phyloP scores from a whole-genome alignment of 352 stramenopile genomes.

The Phytopythium montanum region DNA sequence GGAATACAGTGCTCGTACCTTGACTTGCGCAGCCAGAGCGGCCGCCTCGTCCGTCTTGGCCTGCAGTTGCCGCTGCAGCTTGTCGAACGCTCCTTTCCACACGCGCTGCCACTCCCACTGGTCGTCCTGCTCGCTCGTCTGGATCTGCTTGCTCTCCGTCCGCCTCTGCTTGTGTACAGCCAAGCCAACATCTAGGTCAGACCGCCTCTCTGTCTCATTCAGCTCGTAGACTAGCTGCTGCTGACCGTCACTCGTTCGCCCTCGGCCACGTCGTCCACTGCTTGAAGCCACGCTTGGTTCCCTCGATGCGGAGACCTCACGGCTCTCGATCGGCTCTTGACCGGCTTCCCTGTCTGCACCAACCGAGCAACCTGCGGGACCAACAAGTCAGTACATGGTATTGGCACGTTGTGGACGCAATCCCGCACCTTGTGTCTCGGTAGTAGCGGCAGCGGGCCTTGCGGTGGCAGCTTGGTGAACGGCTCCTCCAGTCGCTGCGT shows the following conservation, averaged over 20 bases:
- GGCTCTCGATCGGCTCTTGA: not conserved
- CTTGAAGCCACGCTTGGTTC: not conserved
- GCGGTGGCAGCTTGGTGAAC: constrained; percentile 61
- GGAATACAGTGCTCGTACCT: constrained; percentile 12
- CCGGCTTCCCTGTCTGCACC: not conserved
- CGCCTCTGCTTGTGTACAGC: constrained; percentile 16
- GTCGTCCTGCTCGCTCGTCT: constrained; percentile 57
- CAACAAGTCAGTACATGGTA: no score
- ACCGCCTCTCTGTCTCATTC: not conserved
- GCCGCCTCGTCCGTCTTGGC: constrained; percentile 26
- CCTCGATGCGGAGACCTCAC: not conserved
- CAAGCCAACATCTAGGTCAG: not conserved
- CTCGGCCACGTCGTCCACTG: not conserved
- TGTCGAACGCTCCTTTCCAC: constrained; percentile 71
- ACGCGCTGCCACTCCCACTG: constrained; percentile 69
- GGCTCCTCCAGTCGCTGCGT: constrained; percentile 42
- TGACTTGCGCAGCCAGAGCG: constrained; percentile 36
- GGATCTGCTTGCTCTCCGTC: constrained; percentile 42
- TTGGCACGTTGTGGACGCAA: not conserved
- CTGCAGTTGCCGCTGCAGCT: constrained; percentile 40
- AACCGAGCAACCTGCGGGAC: not conserved
- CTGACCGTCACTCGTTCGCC: not conserved
- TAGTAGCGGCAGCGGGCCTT: constrained; percentile 46
- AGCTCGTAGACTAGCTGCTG: not conserved
- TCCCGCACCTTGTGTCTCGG: constrained; percentile 35